phyloP scores from a whole-genome alignment of 176 grass and related monocot species.

The Cenchrus purpureus region DNA sequence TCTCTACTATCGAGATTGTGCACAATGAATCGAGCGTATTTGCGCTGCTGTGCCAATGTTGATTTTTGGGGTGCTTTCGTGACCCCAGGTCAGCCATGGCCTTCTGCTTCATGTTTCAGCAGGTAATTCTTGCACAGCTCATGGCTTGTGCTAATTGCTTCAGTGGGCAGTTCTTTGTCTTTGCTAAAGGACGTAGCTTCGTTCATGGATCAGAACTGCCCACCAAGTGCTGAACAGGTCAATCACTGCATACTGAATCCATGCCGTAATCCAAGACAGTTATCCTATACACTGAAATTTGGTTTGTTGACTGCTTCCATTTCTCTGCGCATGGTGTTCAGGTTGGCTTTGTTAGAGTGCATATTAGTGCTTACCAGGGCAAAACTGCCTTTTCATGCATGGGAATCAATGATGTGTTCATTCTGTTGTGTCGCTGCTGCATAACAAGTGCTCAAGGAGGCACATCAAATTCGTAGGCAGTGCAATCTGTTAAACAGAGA shows the following conservation, averaged over 20 bases:
- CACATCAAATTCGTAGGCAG: background rate
- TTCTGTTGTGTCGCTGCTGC: background rate
- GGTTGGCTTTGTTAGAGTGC: slow-evolving; percentile 33
- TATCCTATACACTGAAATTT: background rate
- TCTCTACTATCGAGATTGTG: background rate
- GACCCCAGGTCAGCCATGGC: background rate
- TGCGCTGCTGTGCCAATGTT: background rate
- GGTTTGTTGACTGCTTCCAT: background rate
- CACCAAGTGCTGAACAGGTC: background rate
- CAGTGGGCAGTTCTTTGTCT: background rate
- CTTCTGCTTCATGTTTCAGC: too few relatives aligned
- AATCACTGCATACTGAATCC: background rate
- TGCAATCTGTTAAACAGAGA: background rate
- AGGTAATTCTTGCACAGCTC: background rate
- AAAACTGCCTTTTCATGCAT: background rate
- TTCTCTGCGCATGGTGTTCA: slow-evolving; percentile 19
- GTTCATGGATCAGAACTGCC: background rate
- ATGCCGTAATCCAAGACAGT: background rate
- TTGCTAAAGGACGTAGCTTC: slow-evolving; percentile 28
- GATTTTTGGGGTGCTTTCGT: background rate
- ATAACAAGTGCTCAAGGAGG: background rate
- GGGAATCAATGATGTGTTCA: background rate
- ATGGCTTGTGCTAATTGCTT: background rate
- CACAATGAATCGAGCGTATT: background rate
- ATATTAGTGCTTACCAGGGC: background rate